Percentiles rank a stretch among this genome's conserved stretches.
Conservation (phyloP, 257 asterid species). For the Pogostemon cablin region DNA sequence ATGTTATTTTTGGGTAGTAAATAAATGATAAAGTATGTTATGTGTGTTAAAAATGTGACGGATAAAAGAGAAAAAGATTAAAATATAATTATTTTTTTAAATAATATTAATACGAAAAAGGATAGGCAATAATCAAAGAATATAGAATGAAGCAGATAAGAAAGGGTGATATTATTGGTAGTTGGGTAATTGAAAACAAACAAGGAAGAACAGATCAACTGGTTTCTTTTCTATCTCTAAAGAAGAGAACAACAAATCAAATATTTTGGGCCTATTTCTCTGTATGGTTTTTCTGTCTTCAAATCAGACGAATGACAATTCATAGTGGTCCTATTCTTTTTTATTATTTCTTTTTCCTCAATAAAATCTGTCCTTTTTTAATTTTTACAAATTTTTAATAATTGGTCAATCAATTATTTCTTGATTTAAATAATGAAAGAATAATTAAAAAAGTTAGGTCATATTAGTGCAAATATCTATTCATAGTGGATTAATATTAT, state of each 20-base stretch:
- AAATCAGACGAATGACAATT: slow-evolving; percentile 52
- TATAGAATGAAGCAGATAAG: slow-evolving; percentile 20
- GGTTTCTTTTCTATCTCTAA: slow-evolving; percentile 34
- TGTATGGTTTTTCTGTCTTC: slow-evolving; percentile 51
- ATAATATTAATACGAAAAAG: background rate
- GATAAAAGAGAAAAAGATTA: background rate
- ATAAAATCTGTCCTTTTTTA: background rate
- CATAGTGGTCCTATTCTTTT: slow-evolving; percentile 46
- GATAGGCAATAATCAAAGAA: slow-evolving; percentile 19
- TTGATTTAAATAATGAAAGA: background rate
- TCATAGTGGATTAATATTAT: too few relatives aligned
- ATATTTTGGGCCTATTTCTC: slow-evolving; percentile 21
- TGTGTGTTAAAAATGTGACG: too few relatives aligned
- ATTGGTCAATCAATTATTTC: background rate
- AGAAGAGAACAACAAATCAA: slow-evolving; percentile 34
- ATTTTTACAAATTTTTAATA: background rate
- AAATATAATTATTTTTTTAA: background rate
- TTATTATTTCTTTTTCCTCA: background rate
- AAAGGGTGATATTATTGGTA: slow-evolving; percentile 36
- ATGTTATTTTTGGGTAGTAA: too few relatives aligned
- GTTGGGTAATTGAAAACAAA: slow-evolving; percentile 35
- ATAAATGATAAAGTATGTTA: too few relatives aligned
- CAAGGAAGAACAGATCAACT: slow-evolving; percentile 38
- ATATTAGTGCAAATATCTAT: background rate
- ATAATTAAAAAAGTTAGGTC: background rate